A percentile compares a stretch with the other conserved stretches of the same genome.
Evolutionary conservation across 257 asterid genomes (phyloP).

Genomic region (Solanum piurae): DNA sequence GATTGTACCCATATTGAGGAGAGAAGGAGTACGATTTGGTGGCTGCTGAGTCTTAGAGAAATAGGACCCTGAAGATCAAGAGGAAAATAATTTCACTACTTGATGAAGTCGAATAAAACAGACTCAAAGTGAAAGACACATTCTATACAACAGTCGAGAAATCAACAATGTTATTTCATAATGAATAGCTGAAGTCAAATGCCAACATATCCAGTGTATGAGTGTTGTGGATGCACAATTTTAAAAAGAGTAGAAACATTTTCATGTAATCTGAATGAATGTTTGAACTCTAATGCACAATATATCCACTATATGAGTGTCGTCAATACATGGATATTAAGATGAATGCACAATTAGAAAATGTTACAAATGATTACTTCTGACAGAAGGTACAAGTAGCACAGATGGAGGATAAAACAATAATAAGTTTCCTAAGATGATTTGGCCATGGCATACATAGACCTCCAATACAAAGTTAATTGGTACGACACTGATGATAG

Average conservation of each 20-base stretch:
- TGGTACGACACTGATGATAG: neutral
- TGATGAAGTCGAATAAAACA: neutral
- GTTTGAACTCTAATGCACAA: neutral
- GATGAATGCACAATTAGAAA: neutral
- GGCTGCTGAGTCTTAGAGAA: slow-evolving; percentile 87
- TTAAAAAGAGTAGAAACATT: neutral
- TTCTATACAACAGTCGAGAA: neutral
- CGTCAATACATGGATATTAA: neutral
- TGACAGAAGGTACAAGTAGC: neutral
- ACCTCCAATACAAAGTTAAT: neutral
- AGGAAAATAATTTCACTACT: neutral
- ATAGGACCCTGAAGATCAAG: slow-evolving; percentile 41
- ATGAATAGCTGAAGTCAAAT: neutral
- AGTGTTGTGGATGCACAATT: neutral
- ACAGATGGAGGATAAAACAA: neutral
- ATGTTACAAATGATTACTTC: neutral
- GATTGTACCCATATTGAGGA: slow-evolving; percentile 89
- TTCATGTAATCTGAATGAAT: neutral
- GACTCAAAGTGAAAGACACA: neutral
- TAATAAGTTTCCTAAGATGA: neutral
- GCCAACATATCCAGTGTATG: neutral
- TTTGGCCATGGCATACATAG: neutral
- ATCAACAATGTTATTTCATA: neutral
- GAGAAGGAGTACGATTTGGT: slow-evolving; percentile 69
- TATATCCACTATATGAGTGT: neutral